A percentile compares a stretch with the other conserved stretches of the same genome.
Evolutionary conservation across 192 early-diverging fungal genomes (phyloP).

Genomic region (Gaertneriomyces sp.): DNA sequence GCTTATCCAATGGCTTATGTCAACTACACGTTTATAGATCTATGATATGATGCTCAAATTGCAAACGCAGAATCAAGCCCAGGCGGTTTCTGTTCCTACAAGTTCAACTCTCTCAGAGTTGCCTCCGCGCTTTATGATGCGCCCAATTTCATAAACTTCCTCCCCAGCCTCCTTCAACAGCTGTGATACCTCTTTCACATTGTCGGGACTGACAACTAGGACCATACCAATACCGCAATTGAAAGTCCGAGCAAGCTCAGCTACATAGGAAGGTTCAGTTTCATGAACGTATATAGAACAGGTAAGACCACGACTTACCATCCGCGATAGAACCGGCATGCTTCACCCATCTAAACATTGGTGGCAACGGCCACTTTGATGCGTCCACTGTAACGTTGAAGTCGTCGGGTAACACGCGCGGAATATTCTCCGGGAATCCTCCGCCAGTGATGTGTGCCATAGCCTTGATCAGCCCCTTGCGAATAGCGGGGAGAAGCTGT

Average conservation of each 20-base stretch:
- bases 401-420: slow-evolving; percentile 83
- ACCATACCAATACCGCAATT: slow-evolving; percentile 99
- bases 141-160: slow-evolving; percentile 68
- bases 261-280: slow-evolving; percentile 27
- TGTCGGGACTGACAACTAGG: slow-evolving; percentile 66
- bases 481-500: slow-evolving; percentile 79
- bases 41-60: too few relatives aligned
- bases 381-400: slow-evolving; percentile 84
- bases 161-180: slow-evolving; percentile 64
- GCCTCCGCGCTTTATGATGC: slow-evolving; percentile 32
- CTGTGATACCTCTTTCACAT: slow-evolving; percentile 58
- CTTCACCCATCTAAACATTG: slow-evolving; percentile 96
- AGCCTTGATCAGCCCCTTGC: slow-evolving; percentile 76
- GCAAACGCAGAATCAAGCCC: slow-evolving; percentile 9
- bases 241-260: slow-evolving; percentile 94
- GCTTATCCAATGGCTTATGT: too few relatives aligned
- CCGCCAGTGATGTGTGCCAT: slow-evolving; percentile 99
- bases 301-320: slow-evolving; percentile 31
- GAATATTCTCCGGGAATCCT: slow-evolving; percentile 97
- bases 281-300: background rate
- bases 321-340: slow-evolving; percentile 71
- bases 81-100: slow-evolving; percentile 23
- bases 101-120: slow-evolving; percentile 19
- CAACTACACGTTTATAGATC: too few relatives aligned
- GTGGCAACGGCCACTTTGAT: slow-evolving; percentile 70